These are phyloP conservation scores for Bipolaris bicolor DNA, from an alignment of 2,329 filamentous ascomycete species.

Conservation along the genomic window DNA sequence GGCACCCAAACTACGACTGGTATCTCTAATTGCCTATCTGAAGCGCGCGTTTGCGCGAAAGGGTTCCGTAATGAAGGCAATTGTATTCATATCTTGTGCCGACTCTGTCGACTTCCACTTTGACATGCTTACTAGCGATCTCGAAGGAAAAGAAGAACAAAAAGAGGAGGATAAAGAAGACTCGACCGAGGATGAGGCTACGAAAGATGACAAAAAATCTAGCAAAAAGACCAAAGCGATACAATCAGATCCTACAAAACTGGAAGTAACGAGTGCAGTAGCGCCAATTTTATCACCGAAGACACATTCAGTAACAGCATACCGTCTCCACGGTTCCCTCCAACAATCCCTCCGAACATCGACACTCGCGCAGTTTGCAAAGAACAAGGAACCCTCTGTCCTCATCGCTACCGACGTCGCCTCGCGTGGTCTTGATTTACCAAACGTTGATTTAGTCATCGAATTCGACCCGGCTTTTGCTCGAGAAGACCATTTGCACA, in stretches of 20 bases:
- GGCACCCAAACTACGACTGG: slow-evolving; percentile 86
- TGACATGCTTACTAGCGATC: slow-evolving; percentile 69
- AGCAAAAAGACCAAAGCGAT: slow-evolving; percentile 50
- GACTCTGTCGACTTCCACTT: slow-evolving; percentile 98
- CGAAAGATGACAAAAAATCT: slow-evolving; percentile 23
- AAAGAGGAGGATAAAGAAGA: slow-evolving; percentile 32
- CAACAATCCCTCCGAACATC: slow-evolving; percentile 85
- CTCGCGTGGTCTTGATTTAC: slow-evolving; percentile 92
- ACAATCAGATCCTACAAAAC: slow-evolving; percentile 50
- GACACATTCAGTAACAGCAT: slow-evolving; percentile 78
- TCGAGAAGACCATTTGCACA: slow-evolving; percentile 90
- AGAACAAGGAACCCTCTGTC: slow-evolving; percentile 75
- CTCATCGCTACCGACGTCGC: slow-evolving; percentile 95
- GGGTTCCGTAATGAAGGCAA: slow-evolving; percentile 94
- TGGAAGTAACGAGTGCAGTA: slow-evolving; percentile 65
- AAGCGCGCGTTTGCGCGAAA: slow-evolving; percentile 87
- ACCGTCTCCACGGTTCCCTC: slow-evolving; percentile 90
- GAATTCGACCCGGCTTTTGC: slow-evolving; percentile 97
- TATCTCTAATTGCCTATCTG: slow-evolving; percentile 82
- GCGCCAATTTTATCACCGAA: slow-evolving; percentile 75
- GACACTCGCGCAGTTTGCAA: slow-evolving; percentile 80
- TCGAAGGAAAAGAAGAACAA: slow-evolving; percentile 39
- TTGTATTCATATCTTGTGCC: slow-evolving; percentile 95
- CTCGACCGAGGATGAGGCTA: slow-evolving; percentile 4
- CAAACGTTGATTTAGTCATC: slow-evolving; percentile 91